Evolutionary conservation across 129 eudicot genomes (phyloP).

Genomic region (Flaveria trinervia): DNA sequence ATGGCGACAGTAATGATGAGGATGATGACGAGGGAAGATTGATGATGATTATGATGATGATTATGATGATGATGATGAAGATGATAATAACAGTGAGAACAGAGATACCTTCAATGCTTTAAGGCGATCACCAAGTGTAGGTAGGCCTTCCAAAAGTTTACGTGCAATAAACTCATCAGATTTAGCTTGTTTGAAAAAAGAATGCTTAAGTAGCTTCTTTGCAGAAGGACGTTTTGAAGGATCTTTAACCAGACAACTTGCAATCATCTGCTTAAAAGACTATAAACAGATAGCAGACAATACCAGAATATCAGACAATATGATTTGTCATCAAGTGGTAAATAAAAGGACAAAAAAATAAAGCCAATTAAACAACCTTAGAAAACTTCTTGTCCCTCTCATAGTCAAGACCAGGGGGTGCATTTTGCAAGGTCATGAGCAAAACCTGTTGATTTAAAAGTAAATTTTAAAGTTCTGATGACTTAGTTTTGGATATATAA

Average conservation of each 20-base stretch:
- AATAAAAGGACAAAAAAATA: too few species aligned
- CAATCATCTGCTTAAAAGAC: constrained; percentile 99
- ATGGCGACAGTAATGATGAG: too few species aligned
- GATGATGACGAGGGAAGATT: too few species aligned
- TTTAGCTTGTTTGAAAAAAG: constrained; percentile 90
- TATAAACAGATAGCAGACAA: constrained; percentile 9
- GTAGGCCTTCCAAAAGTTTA: constrained; percentile 80
- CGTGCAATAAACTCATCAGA: constrained; percentile 77
- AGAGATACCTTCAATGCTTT: constrained; percentile 69
- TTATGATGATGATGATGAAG: too few species aligned
- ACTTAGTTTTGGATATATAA: not conserved
- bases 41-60: too few species aligned
- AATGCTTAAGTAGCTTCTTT: constrained; percentile 77
- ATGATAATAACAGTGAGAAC: too few species aligned
- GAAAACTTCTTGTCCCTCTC: constrained; percentile 20
- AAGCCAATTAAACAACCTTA: not conserved
- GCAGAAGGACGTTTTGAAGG: constrained; percentile 91
- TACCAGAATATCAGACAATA: too few species aligned
- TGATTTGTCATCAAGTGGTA: too few species aligned
- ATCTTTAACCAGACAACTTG: constrained; percentile 98
- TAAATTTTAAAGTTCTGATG: not conserved
- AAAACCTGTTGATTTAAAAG: constrained; percentile 6
- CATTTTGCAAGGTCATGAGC: constrained; percentile 25
- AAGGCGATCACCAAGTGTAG: constrained; percentile 90
- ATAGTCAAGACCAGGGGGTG: constrained; percentile 20